Percentiles rank a stretch among this genome's conserved stretches.
Evolutionary conservation across 768 basidiomycete species (phyloP).

Genomic region (Zangia roseola): DNA sequence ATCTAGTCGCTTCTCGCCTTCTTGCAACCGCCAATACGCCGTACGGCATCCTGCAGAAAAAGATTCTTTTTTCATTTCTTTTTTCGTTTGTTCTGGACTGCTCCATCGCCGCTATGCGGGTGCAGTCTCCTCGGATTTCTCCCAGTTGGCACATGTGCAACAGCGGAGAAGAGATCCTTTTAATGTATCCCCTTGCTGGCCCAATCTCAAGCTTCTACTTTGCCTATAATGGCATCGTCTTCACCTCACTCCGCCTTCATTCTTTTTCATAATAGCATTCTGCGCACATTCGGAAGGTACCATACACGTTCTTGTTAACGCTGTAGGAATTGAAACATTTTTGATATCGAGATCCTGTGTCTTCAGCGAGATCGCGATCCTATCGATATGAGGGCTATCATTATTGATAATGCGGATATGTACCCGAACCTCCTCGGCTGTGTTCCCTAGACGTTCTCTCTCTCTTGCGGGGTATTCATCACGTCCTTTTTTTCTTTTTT

Average conservation of each 20-base stretch:
- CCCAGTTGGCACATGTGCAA: conserved; percentile 15
- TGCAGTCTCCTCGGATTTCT: conserved; percentile 22
- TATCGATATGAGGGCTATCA: background rate
- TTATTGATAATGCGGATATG: too few relatives aligned
- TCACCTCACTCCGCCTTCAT: conserved; percentile 6
- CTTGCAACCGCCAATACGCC: conserved; percentile 24
- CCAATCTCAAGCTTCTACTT: conserved; percentile 17
- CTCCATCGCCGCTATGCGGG: conserved; percentile 20
- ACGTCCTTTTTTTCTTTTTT: too few relatives aligned
- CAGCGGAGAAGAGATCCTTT: conserved; percentile 21
- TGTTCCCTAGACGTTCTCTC: too few relatives aligned
- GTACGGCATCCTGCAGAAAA: conserved; percentile 18
- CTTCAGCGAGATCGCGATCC: background rate
- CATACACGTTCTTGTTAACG: conserved; percentile 18
- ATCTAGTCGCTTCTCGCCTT: conserved; percentile 30
- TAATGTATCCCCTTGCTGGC: conserved; percentile 21
- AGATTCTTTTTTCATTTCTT: conserved; percentile 14
- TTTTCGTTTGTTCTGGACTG: conserved; percentile 19
- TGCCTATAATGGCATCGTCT: conserved; percentile 11
- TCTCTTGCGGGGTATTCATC: too few relatives aligned
- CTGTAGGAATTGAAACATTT: conserved; percentile 22
- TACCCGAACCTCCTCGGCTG: conserved; percentile 10
- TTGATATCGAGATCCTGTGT: too few relatives aligned
- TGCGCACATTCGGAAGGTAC: background rate
- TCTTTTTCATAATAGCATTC: conserved; percentile 9